phyloP scores from a whole-genome alignment of 371 early-diverging fungal genomes.

The Umbelopsis sp. region DNA sequence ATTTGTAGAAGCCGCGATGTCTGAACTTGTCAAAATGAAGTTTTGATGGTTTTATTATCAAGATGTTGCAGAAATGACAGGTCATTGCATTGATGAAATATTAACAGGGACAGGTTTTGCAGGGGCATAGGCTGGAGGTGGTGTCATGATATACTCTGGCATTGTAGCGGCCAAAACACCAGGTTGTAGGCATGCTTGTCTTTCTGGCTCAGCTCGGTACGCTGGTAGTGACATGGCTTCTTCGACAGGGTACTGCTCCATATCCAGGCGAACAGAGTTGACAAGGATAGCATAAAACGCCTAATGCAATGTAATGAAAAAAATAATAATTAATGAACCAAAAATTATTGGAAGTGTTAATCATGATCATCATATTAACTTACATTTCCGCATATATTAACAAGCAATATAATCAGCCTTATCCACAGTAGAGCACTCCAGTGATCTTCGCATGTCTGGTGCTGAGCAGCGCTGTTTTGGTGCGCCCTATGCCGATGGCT shows the following conservation, averaged over 20 bases:
- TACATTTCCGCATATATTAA: slow-evolving; percentile 9
- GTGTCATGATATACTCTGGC: slow-evolving; percentile 3
- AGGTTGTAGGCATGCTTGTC: not conserved
- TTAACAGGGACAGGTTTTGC: not conserved
- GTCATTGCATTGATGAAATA: not conserved
- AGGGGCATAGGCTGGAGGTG: slow-evolving; percentile 14
- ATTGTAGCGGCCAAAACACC: not conserved
- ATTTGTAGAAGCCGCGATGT: not conserved
- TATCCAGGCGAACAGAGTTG: slow-evolving; percentile 15
- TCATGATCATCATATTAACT: not conserved
- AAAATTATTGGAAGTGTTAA: too few relatives aligned
- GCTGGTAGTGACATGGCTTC: slow-evolving; percentile 7
- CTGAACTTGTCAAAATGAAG: not conserved
- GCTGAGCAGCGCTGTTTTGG: not conserved
- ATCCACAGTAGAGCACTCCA: slow-evolving; percentile 12
- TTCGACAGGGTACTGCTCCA: not conserved
- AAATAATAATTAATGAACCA: not conserved
- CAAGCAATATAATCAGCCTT: slow-evolving; percentile 1
- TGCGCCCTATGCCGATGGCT: not conserved
- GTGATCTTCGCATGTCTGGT: slow-evolving; percentile 13
- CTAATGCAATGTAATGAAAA: not conserved
- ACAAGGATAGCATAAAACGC: slow-evolving; percentile 5
- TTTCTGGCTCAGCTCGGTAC: not conserved
- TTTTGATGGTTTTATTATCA: not conserved
- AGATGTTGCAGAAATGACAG: not conserved